These are phyloP conservation scores for Ustilaginoidea virens DNA, from an alignment of 2,329 filamentous ascomycete genomes.

Conservation along the genomic window DNA sequence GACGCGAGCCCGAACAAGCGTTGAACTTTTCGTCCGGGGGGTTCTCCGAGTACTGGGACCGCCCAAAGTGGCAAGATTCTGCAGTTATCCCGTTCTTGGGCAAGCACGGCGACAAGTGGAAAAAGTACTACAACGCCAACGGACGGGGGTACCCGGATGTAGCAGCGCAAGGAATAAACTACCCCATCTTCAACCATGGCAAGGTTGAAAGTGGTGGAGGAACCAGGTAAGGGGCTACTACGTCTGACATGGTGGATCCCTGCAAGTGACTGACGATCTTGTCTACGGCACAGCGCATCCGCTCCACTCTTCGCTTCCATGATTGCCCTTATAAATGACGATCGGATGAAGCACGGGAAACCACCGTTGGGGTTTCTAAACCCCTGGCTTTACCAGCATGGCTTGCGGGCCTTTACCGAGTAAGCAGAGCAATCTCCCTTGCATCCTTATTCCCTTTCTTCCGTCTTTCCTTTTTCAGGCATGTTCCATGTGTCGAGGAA, in stretches of 20 bases:
- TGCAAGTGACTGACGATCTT: too few relatives aligned
- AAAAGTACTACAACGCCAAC: constrained; percentile 23
- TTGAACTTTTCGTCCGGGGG: constrained; percentile 36
- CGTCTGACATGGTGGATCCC: background rate
- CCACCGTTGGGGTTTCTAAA: constrained; percentile 43
- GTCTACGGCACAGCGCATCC: constrained; percentile 36
- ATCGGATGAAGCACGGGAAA: constrained; percentile 37
- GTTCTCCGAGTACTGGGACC: constrained; percentile 30
- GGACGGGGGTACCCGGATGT: constrained; percentile 49
- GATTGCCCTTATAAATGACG: constrained; percentile 49
- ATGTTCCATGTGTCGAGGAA: too few relatives aligned
- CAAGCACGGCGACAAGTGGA: constrained; percentile 32
- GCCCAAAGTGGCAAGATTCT: constrained; percentile 28
- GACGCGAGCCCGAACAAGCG: constrained; percentile 32
- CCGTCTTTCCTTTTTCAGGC: background rate
- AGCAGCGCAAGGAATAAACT: constrained; percentile 31
- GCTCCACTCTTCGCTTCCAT: constrained; percentile 48
- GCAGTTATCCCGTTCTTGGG: constrained; percentile 29
- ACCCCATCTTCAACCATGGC: constrained; percentile 18
- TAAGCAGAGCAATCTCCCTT: constrained; percentile 8
- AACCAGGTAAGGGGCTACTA: constrained; percentile 13
- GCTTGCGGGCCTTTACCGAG: constrained; percentile 18
- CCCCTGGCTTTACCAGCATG: constrained; percentile 38
- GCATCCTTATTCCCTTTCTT: background rate
- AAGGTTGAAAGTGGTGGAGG: constrained; percentile 13